Evolutionary conservation across 495 filamentous ascomycete species (phyloP), one percentile per base, ranked within the genome.

Genomic region (Thozetella sp.): DNA sequence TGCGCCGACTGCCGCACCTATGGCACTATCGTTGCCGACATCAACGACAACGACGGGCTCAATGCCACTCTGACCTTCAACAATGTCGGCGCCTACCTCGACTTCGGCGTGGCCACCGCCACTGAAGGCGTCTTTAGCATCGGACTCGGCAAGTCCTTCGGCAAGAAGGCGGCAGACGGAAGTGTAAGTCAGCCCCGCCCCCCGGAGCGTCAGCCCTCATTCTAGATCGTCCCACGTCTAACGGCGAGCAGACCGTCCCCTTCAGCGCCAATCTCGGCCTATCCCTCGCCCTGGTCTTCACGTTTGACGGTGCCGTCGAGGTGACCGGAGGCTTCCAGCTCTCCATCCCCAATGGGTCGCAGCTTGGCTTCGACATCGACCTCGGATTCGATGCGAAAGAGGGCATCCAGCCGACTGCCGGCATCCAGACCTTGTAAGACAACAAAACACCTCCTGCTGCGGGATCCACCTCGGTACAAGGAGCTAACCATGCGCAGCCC

Each of bases 251-350:
- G 68, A 60, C 66, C 26, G 63, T 63, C 12, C 61, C 61, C 0
- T 72, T 72, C 59, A 54, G 61, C 55, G 62, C 69, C 26, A 70
- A 66, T n/a, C 43, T 72, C 45, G 60, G 61, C 13, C 69, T 74
- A 45, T 40, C 52, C 34, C 57, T 72, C 0, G 65, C 70, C 56
- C 64, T 74, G 11, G 64, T 74, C 0, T 3, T 72, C 1, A 52
- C 56, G n/a, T 40, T 74, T 40, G 54, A 48, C 0, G 62, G 57
- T 45, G 58, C 63, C 43, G 53, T 72, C 45, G 48, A 62, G 9
- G 34, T 65, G 1, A 48, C 66, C 4, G 67, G 64, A 11, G 71
- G 69, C 0, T 74, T 74, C 63, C 60, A 74, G 27, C 61, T 72
- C 2, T 55, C 62, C 23, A 72, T 74, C 46, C 69, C 71, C 1